phyloP scores from a whole-genome alignment of 257 asterid species.

The Henckelia pumila region DNA sequence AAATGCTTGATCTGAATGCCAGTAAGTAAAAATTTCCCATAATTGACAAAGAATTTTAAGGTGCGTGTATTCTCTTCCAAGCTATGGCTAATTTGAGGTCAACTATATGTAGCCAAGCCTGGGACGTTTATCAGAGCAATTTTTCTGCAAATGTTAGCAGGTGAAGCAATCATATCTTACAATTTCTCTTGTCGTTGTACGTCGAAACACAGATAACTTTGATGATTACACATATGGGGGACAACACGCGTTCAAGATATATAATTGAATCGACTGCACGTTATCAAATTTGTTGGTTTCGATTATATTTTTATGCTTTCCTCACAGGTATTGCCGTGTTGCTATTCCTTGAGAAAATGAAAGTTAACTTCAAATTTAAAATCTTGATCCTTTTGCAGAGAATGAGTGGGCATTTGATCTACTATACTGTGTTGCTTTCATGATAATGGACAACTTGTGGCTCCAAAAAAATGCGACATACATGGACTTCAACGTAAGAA shows the following conservation, averaged over 20 bases:
- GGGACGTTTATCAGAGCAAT: constrained; percentile 41
- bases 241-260: background rate
- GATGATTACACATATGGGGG: background rate
- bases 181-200: background rate
- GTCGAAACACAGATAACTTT: background rate
- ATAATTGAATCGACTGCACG: background rate
- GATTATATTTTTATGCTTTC: background rate
- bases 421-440: constrained; percentile 72
- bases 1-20: constrained; percentile 83
- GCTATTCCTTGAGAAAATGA: background rate
- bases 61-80: background rate
- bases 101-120: constrained; percentile 39
- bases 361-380: background rate
- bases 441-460: constrained; percentile 89
- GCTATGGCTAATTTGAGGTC: background rate
- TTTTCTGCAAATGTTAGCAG: constrained; percentile 66
- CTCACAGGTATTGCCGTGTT: background rate
- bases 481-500: constrained; percentile 81
- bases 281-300: too few species aligned
- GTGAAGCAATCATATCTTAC: constrained; percentile 33
- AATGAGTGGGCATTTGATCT: constrained; percentile 83
- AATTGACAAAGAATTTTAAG: background rate
- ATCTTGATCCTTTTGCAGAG: constrained; percentile 45
- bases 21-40: constrained; percentile 40
- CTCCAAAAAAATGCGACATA: constrained; percentile 68